Evolutionary conservation across 2,329 filamentous ascomycete genomes (phyloP).

Genomic region (Venturia oleaginea): DNA sequence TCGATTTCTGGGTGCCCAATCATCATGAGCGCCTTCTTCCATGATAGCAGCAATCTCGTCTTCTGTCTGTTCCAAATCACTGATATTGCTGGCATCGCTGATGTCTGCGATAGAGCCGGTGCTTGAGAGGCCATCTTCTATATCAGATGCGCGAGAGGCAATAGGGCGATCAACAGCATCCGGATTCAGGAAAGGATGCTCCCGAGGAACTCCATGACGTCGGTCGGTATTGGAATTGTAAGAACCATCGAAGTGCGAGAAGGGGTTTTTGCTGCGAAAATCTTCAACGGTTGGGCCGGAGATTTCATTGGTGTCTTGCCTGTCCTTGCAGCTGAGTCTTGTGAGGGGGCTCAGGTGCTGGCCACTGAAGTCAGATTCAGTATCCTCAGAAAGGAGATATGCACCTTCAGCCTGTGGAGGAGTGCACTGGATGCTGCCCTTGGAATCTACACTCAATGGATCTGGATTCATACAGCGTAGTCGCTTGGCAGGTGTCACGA

Average conservation of each 20-base stretch:
- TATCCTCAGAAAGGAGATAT: background rate
- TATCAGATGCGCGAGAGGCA: background rate
- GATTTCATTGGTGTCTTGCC: background rate
- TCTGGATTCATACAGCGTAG: background rate
- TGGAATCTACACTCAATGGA: background rate
- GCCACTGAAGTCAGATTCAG: background rate
- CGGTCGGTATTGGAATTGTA: background rate
- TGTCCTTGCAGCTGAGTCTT: background rate
- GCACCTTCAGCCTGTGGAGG: background rate
- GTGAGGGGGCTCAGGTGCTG: background rate
- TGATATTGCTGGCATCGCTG: background rate
- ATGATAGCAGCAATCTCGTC: background rate
- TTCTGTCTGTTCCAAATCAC: background rate
- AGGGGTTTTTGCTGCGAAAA: background rate
- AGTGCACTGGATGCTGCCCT: background rate
- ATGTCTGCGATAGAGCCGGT: background rate
- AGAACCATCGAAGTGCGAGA: background rate
- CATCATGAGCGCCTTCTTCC: background rate
- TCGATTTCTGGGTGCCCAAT: background rate
- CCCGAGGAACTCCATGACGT: background rate
- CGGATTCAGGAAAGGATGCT: constrained; percentile 1
- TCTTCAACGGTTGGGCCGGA: background rate
- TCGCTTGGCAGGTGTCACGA: background rate
- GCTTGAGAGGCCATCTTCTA: background rate
- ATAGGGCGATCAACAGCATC: background rate